A percentile compares a stretch with the other conserved stretches of the same genome.
Conservation (phyloP, 768 basidiomycete species). For the Pleurotus citrinopileatus region DNA sequence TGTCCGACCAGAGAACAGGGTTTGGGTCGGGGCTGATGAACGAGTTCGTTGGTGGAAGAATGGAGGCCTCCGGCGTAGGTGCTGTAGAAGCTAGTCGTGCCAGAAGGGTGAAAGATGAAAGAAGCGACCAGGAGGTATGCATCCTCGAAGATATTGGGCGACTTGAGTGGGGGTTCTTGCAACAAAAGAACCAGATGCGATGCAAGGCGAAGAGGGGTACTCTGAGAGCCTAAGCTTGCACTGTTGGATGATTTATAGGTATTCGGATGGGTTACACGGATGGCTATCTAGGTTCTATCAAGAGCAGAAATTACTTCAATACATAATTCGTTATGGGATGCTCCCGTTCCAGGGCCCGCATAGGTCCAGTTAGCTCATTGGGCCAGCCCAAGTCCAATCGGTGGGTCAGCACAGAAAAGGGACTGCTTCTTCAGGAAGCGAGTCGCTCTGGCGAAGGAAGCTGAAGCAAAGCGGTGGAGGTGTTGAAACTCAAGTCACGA, state of each 20-base stretch:
- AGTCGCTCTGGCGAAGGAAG: no score
- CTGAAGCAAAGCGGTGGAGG: no score
- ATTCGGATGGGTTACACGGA: not conserved
- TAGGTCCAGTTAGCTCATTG: no score
- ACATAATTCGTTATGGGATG: not conserved
- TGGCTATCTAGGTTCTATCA: no score
- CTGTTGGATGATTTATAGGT: not conserved
- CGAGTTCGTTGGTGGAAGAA: conserved; percentile 5
- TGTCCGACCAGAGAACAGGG: conserved; percentile 32
- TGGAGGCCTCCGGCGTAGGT: not conserved
- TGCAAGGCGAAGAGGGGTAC: not conserved
- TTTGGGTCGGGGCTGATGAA: conserved; percentile 36
- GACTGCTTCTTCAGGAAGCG: no score
- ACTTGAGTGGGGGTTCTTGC: no score
- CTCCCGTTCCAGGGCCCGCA: not conserved
- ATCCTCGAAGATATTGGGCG: not conserved
- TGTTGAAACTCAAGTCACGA: not conserved
- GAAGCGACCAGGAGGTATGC: not conserved
- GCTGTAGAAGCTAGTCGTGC: not conserved
- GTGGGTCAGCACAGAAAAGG: no score
- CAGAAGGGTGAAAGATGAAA: not conserved
- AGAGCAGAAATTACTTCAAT: no score
- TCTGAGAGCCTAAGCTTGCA: not conserved
- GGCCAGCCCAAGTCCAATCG: no score
- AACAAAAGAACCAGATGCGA: no score